phyloP scores from a whole-genome alignment of 331 rosid genomes.

The Dryas integrifolia region DNA sequence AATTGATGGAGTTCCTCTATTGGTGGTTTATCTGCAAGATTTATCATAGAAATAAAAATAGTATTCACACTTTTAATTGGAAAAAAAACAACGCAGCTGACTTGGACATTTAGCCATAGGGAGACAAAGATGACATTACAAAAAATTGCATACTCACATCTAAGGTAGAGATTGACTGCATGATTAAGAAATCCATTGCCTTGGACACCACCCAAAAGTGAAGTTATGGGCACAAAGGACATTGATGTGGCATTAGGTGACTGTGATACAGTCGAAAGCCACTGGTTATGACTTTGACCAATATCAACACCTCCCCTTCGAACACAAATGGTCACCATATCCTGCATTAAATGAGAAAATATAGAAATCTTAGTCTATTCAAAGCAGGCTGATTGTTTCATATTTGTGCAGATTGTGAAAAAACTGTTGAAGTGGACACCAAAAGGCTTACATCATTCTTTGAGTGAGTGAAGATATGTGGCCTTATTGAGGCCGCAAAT shows the following conservation, averaged over 20 bases:
- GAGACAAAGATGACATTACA: neutral
- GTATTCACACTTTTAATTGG: neutral
- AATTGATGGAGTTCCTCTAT: slow-evolving; percentile 84
- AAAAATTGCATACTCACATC: slow-evolving; percentile 48
- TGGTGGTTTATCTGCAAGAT: slow-evolving; percentile 76
- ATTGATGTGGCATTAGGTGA: slow-evolving; percentile 69
- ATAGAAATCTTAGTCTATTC: slow-evolving; percentile 5
- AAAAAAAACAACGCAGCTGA: neutral
- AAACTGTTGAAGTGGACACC: slow-evolving; percentile 7
- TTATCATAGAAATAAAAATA: slow-evolving; percentile 1
- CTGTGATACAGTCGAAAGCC: slow-evolving; percentile 83
- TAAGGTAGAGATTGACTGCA: slow-evolving; percentile 80
- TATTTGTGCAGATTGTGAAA: slow-evolving; percentile 21
- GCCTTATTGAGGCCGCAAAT: slow-evolving; percentile 44
- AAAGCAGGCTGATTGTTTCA: neutral
- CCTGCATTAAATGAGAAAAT: slow-evolving; percentile 43
- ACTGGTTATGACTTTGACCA: slow-evolving; percentile 60
- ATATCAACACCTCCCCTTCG: slow-evolving; percentile 73
- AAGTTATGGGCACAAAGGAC: slow-evolving; percentile 88
- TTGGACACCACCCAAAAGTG: slow-evolving; percentile 62
- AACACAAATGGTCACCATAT: slow-evolving; percentile 43
- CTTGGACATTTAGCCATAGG: neutral
- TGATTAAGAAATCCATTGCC: slow-evolving; percentile 82
- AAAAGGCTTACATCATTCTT: slow-evolving; percentile 59
- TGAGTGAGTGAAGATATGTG: slow-evolving; percentile 40